Base-by-base conservation (phyloP, 768 basidiomycete species). In the Leccinum olivaceopallidum region DNA sequence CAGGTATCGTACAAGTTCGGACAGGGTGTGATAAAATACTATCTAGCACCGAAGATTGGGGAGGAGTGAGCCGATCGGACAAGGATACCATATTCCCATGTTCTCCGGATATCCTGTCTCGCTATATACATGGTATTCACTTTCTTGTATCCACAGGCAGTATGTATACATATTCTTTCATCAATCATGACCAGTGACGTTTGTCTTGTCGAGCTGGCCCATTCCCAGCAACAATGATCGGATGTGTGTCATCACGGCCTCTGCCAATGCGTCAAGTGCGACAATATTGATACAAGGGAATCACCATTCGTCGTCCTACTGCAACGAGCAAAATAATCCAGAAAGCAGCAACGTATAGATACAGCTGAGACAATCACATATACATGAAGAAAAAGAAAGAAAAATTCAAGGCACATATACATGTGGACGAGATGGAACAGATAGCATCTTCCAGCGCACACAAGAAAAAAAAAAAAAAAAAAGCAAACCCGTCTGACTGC, bases 21-120 rank as follows among this genome's bases (percentile, higher is more conserved):
- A 50, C 89, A 92, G 70, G 95, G 95, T 1, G 81, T 83, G 66
- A 92, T 98, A 73, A 85, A 89, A 62, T 98, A 96, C 81, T 98
- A 95, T 81, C 84, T 98, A 57, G 95, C 95, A 49, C 95, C 95
- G 24, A 98, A 98, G 80, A 95, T 95, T 62, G 89, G 90, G 34
- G 92, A 94, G 66, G 92, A 94, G 59, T 92, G 68, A 78, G 49
- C 13, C 28, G 16, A 22, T 24, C 24, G 53, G 56, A 30, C 28
- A 55, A 14, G 30, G 55, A 1, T 50, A 18, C 37, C 44, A 20
- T 62, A 69, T 66, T 30, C 53, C 26, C 30, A 62, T 52, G n/a
- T 30, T 44, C 14, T 58, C 32, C 53, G 16, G 47, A 58, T 67
- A 56, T 68, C 42, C n/a, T 60, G 44, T 62, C 53, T 59, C 57